Percentiles rank a stretch among this genome's conserved stretches.
These are phyloP conservation scores for Circinella umbellata DNA, from an alignment of 371 early-diverging fungal species.

Conservation along the genomic window DNA sequence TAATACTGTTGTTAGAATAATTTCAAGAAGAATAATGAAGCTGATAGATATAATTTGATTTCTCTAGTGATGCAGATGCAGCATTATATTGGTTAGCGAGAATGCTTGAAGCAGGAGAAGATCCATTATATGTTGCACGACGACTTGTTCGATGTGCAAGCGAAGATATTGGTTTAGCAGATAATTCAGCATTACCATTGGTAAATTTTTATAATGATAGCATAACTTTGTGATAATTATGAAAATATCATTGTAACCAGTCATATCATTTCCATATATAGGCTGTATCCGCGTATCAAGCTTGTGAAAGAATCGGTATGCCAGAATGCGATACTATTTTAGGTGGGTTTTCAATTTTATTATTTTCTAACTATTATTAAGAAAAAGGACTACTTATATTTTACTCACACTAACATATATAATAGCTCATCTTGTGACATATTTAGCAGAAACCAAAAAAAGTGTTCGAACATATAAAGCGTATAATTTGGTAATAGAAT, in stretches of 20 bases:
- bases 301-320: slow-evolving; percentile 88
- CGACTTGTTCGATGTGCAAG: slow-evolving; percentile 81
- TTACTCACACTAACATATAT: no score
- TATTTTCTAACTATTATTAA: no score
- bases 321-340: slow-evolving; percentile 89
- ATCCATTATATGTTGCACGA: slow-evolving; percentile 84
- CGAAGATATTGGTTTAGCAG: slow-evolving; percentile 90
- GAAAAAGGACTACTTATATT: no score
- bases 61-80: slow-evolving; percentile 67
- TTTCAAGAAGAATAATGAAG: no score
- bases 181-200: slow-evolving; percentile 74
- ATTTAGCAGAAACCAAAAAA: slow-evolving; percentile 82
- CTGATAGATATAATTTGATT: no score
- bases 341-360: background rate
- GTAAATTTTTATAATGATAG: slow-evolving; percentile 75
- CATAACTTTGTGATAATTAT: slow-evolving; percentile 61
- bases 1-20: background rate
- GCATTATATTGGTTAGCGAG: slow-evolving; percentile 85
- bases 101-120: slow-evolving; percentile 90
- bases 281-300: slow-evolving; percentile 81
- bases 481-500: slow-evolving; percentile 51
- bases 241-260: no score
- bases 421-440: slow-evolving; percentile 76
- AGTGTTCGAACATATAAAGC: slow-evolving; percentile 83
- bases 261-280: slow-evolving; percentile 20